These are phyloP conservation scores for Mycosphaerella sp. DNA, from an alignment of 2,329 filamentous ascomycete genomes.

Conservation along the genomic window DNA sequence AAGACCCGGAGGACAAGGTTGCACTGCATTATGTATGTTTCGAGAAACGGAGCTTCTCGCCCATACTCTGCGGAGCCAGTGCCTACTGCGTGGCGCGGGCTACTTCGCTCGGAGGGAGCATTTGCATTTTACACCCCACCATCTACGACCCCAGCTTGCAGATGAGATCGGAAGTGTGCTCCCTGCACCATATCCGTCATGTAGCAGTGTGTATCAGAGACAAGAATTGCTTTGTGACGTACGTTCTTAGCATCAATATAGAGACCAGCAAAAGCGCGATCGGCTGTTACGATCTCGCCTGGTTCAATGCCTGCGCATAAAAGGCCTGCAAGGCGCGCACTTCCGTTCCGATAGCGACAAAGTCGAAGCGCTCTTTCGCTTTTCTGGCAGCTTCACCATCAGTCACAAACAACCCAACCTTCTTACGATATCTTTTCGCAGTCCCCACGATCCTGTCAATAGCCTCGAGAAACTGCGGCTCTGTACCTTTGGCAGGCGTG, in stretches of 20 bases:
- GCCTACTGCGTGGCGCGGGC: too few relatives aligned
- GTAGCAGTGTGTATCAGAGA: neutral
- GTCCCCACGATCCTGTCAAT: conserved; percentile 51
- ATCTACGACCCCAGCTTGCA: too few relatives aligned
- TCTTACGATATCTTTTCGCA: conserved; percentile 57
- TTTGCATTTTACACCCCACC: too few relatives aligned
- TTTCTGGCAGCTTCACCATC: conserved; percentile 44
- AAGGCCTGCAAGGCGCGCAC: conserved; percentile 26
- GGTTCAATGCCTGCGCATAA: conserved; percentile 19
- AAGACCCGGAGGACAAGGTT: neutral
- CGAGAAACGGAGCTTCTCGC: too few relatives aligned
- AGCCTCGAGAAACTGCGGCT: conserved; percentile 43
- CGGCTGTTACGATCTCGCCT: neutral
- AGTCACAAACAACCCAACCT: conserved; percentile 51
- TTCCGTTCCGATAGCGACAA: conserved; percentile 37
- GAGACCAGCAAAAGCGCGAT: neutral
- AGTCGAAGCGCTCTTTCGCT: conserved; percentile 47
- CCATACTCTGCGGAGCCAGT: too few relatives aligned
- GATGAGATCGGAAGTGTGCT: too few relatives aligned
- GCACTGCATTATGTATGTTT: too few relatives aligned
- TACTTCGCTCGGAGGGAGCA: too few relatives aligned
- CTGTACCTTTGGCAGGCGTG: conserved; percentile 38
- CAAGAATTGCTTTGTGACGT: neutral
- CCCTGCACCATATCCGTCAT: too few relatives aligned
- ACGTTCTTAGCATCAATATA: neutral